Evolutionary conservation across 2,329 filamentous ascomycete genomes (phyloP), one percentile per base, ranked within the genome.

Genomic region (Fragosphaeria purpurea): DNA sequence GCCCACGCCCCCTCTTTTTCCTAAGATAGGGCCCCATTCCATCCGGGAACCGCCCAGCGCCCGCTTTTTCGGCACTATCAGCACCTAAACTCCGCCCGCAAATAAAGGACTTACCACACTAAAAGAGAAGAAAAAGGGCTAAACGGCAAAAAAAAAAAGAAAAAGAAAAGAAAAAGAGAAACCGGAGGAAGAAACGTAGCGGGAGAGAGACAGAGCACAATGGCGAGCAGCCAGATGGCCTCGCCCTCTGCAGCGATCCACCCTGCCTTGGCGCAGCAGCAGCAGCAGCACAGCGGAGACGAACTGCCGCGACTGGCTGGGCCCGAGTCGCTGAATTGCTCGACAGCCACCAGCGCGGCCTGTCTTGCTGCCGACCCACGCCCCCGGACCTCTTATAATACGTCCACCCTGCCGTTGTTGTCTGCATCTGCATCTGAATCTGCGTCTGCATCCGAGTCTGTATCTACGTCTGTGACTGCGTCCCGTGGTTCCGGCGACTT

Each of bases 221-320:
- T n/a, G 41, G 45, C 11, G 37, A 61, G 57, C 53, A 66, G 65
- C 55, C 57, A 63, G 56, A 57, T 71, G 55, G 62, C 63, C 43
- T 74, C 73, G 56, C 71, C 74, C 53, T 66, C 68, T 52, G 67
- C 68, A 50, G 67, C 72, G 57, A 68, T 77, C 65, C 74, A 78
- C 69, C 72, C 73, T 60, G 67, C 65, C 56, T 69, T 77, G 50
- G 44, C 46, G 35, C 50, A 48, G 35, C 35, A 7, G 35, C 6
- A 11, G 35, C 7, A 11, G 35, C 11, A 11, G 35, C 44, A 42
- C 48, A 40, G 33, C 47, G 31, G 12, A 13, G n/a, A 31, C 22
- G 33, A 35, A 35, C 43, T 50, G 46, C 56, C 47, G 48, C 56
- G 56, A 39, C 49, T 58, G 47, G 50, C 50, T 47, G 52, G 53